A percentile compares a stretch with the other conserved stretches of the same genome.
Evolutionary conservation across 352 stramenopile species (phyloP).

Genomic region (Phytophthora litchii): DNA sequence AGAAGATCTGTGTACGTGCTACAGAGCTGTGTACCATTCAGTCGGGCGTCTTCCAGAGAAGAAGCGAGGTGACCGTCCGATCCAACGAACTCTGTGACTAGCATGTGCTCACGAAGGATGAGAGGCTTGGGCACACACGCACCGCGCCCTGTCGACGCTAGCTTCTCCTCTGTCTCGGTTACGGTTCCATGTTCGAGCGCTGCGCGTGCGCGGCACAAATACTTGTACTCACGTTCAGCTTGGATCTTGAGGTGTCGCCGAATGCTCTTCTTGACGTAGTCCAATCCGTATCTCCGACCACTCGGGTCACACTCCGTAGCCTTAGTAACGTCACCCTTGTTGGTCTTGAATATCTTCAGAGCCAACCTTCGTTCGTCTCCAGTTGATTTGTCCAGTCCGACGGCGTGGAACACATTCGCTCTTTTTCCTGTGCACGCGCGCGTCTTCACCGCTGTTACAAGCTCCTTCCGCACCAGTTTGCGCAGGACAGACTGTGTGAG

Average conservation of each 20-base stretch:
- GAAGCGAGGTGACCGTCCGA: slow-evolving; percentile 35
- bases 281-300: slow-evolving; percentile 56
- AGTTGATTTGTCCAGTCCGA: slow-evolving; percentile 32
- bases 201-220: slow-evolving; percentile 39
- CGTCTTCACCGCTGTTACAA: slow-evolving; percentile 46
- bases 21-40: slow-evolving; percentile 47
- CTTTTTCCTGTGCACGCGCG: slow-evolving; percentile 54
- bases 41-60: slow-evolving; percentile 51
- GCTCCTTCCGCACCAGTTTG: slow-evolving; percentile 51
- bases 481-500: slow-evolving; percentile 50
- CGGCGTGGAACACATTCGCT: slow-evolving; percentile 57
- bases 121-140: slow-evolving; percentile 45
- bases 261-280: slow-evolving; percentile 64
- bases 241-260: slow-evolving; percentile 62
- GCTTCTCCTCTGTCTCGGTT: slow-evolving; percentile 16
- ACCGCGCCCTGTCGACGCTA: slow-evolving; percentile 18
- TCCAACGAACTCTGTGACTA: slow-evolving; percentile 63
- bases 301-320: slow-evolving; percentile 52
- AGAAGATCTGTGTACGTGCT: slow-evolving; percentile 51
- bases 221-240: slow-evolving; percentile 57
- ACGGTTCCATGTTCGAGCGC: slow-evolving; percentile 10
- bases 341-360: slow-evolving; percentile 82
- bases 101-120: slow-evolving; percentile 54
- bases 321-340: slow-evolving; percentile 53
- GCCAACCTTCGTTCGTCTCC: slow-evolving; percentile 30